Base-by-base conservation (phyloP, 1,284 basidiomycete species). In the Ustilago esculenta region DNA sequence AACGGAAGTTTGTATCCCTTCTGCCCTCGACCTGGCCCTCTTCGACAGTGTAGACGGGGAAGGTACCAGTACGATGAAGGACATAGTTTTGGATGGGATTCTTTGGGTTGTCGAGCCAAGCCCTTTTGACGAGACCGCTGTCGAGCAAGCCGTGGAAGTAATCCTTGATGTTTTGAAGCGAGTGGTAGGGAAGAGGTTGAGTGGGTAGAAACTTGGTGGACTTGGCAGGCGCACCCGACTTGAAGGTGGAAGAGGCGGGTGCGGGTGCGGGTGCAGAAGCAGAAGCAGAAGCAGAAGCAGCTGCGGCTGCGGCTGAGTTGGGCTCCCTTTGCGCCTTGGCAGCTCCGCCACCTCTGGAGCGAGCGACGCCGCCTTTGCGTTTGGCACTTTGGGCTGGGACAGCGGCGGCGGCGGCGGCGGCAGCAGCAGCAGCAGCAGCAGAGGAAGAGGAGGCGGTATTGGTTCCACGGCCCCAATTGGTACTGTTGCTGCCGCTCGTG, bases 51-150 rank as follows among this genome's bases (percentile, higher is more conserved):
- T 63, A 77, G 34, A 61, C 51, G 18, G 77, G 77, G 8, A 56
- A 42, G 6, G 58, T 50, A 12, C 66, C 72, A 23, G 65, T 64
- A 9, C 67, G 66, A 36, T 63, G 52, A 8, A 68, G 54, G 9
- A 73, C 65, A 43, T 79, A 77, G 46, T 67, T 65, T 11, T 59
- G 65, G 18, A 79, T 53, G 15, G 76, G 63, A 23, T 71, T 77
- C 39, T 77, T 77, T 6, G 77, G 73, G 18, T 79, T 75, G 15
- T 77, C 75, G 40, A 77, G 48, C 66, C 66, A 70, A 10, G 56
- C 42, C n/a, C 61, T 64, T 21, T 73, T 69, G 27, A 73, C 51
- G 45, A 66, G 63, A 30, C 67, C 71, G 46, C 59, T 65, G 18
- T 68, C 53, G 44, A 73, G 39, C 18, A 69, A 48, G 37, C 53